Conservation (phyloP, 2,329 filamentous ascomycete species). For the Penicillium paneum region DNA sequence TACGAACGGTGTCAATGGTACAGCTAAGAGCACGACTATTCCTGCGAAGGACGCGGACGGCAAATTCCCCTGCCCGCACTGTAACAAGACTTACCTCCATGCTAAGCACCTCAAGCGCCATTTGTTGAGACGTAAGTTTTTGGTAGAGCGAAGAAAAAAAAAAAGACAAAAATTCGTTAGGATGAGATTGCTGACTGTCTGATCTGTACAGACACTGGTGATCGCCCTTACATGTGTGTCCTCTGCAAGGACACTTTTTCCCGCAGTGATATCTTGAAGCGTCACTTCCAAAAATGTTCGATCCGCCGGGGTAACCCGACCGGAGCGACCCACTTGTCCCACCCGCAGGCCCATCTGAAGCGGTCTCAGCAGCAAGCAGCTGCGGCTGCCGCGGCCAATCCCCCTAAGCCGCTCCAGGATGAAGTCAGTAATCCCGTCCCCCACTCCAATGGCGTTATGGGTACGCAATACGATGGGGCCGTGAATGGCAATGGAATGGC, state of each 20-base stretch:
- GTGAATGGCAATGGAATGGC: conserved; percentile 44
- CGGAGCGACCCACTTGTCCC: conserved; percentile 88
- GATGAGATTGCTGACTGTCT: conserved; percentile 9
- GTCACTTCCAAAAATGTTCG: conserved; percentile 98
- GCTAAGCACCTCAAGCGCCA: conserved; percentile 97
- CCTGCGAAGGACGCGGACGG: conserved; percentile 95
- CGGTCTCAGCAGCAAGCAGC: conserved; percentile 51
- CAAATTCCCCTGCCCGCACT: conserved; percentile 97
- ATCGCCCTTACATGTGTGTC: conserved; percentile 97
- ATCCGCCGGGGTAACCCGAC: conserved; percentile 94
- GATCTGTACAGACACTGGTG: conserved; percentile 74
- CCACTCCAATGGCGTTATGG: conserved; percentile 44
- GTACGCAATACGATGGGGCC: conserved; percentile 42
- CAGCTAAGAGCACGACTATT: conserved; percentile 75
- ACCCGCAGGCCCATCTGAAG: conserved; percentile 85
- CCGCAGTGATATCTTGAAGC: conserved; percentile 95
- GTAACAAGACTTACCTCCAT: conserved; percentile 96
- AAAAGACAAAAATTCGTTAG: not conserved
- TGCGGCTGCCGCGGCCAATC: conserved; percentile 38
- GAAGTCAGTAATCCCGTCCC: conserved; percentile 46
- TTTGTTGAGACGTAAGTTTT: conserved; percentile 83
- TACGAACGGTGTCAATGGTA: conserved; percentile 57
- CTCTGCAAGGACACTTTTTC: conserved; percentile 98
- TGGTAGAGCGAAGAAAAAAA: not conserved
- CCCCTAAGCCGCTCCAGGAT: conserved; percentile 43